phyloP scores from a whole-genome alignment of 176 grass and related monocot species.

The Poa pratensis region DNA sequence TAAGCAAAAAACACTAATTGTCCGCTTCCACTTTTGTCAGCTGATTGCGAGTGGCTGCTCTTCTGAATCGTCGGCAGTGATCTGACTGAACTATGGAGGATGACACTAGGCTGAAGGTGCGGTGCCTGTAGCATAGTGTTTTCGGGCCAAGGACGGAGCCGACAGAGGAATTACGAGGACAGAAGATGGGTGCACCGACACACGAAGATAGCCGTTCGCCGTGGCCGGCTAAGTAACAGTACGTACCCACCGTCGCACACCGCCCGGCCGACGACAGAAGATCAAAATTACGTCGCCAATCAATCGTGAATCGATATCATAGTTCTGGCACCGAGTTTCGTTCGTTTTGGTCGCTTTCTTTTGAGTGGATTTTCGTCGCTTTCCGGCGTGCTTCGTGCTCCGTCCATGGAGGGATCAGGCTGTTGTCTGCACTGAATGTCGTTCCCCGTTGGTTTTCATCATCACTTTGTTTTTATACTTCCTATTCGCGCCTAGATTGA shows the following conservation, averaged over 20 bases:
- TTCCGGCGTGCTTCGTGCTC: neutral
- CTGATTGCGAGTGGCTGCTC: neutral
- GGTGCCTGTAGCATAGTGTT: neutral
- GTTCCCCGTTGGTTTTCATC: neutral
- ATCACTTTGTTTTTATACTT: neutral
- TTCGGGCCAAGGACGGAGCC: neutral
- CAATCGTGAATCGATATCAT: neutral
- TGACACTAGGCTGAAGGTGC: neutral
- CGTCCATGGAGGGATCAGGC: neutral
- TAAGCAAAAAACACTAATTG: neutral
- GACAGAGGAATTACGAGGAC: neutral
- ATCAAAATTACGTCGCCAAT: neutral
- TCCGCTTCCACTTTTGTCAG: neutral
- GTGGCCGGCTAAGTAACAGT: too few species aligned
- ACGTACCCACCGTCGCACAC: too few species aligned
- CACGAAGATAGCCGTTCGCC: too few species aligned
- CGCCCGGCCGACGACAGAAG: too few species aligned
- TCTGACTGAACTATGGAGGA: neutral
- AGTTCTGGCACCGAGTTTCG: slow-evolving; percentile 30
- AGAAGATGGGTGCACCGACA: neutral
- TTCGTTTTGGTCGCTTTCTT: neutral
- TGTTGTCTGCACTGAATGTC: neutral
- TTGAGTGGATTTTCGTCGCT: neutral
- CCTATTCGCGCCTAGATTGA: too few species aligned
- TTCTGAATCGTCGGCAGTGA: neutral